Base-by-base conservation (phyloP, 441 rosid genomes). In the Syzygium syzygioides region DNA sequence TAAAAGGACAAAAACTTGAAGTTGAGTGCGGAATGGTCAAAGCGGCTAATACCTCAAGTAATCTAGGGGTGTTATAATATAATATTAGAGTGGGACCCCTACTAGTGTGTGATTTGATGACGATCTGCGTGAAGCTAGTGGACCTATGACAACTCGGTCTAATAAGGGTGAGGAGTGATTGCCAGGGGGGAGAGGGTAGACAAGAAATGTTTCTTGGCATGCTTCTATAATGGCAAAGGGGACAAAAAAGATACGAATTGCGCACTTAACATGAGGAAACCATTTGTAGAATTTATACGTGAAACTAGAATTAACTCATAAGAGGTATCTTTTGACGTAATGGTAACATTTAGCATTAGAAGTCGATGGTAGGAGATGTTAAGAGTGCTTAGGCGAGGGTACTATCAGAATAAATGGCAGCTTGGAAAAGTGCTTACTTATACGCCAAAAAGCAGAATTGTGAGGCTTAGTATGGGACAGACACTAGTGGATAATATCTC, bases 71-170 rank as follows among this genome's bases (percentile, higher is more conserved):
- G 5, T 9, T 9, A 56, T 9, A 23, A 56, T 4, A 23, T 56
- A 28, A 28, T 56, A 56, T 2, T 3, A 0, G 3, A 56, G 60
- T 2, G 4, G 0, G 28, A 57, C 28, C 6, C 28, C 4, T 15
- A 25, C n/a, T 10, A 25, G 2, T 4, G 14, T 25, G 62, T 57
- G 62, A 25, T 28, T 57, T 25, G n/a, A 57, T 14, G 25, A 23
- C 3, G 3, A 57, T 4, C 62, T 14, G 26, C 10, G 62, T 11
- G n/a, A 57, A 25, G 13, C n/a, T 57, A 12, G 62, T 11, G 14
- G 7, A 14, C 62, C 1, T 4, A 5, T 57, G n/a, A 57, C 14
- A 25, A 57, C 10, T 6, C 0, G 6, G 7, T 57, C 14, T n/a
- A 57, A 57, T 4, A 57, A 57, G 62, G n/a, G 14, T 4, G 4